A percentile compares a stretch with the other conserved stretches of the same genome.
Evolutionary conservation across 805 yeast genomes (phyloP).

Genomic region (Yamadazyma nakazawae): DNA sequence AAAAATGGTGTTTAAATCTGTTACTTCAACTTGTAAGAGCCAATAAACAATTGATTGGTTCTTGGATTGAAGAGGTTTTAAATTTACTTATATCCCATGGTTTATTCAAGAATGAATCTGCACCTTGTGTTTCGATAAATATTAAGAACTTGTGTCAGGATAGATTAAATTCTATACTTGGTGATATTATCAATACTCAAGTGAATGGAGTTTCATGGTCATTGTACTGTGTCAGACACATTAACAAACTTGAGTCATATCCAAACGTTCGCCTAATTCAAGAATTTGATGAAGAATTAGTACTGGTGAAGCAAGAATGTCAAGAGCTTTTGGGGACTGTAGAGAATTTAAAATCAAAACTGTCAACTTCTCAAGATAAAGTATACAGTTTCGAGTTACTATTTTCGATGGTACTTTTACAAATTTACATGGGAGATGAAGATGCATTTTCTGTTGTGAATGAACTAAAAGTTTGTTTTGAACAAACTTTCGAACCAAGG

Average conservation of each 20-base stretch:
- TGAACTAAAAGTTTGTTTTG: constrained; percentile 65
- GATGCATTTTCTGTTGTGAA: constrained; percentile 74
- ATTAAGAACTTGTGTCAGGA: constrained; percentile 50
- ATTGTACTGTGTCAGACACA: constrained; percentile 43
- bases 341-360: constrained; percentile 18
- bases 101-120: constrained; percentile 29
- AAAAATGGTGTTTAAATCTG: constrained; percentile 60
- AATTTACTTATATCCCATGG: constrained; percentile 38
- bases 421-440: constrained; percentile 70
- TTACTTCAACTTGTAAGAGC: constrained; percentile 50
- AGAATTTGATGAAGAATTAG: constrained; percentile 59
- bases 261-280: constrained; percentile 19
- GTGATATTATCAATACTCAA: constrained; percentile 49
- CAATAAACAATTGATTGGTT: constrained; percentile 30
- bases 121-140: constrained; percentile 25
- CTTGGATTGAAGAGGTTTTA: constrained; percentile 33
- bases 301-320: constrained; percentile 46
- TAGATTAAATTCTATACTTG: constrained; percentile 64
- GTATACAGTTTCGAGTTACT: constrained; percentile 70
- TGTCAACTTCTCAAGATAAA: constrained; percentile 25
- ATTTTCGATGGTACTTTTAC: constrained; percentile 72
- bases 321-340: constrained; percentile 35
- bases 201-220: constrained; percentile 62
- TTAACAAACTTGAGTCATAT: constrained; percentile 24
- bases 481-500: constrained; percentile 35